A percentile compares a stretch with the other conserved stretches of the same genome.
Conservation (phyloP, 306 rosid species). For the Malus sylvestris region DNA sequence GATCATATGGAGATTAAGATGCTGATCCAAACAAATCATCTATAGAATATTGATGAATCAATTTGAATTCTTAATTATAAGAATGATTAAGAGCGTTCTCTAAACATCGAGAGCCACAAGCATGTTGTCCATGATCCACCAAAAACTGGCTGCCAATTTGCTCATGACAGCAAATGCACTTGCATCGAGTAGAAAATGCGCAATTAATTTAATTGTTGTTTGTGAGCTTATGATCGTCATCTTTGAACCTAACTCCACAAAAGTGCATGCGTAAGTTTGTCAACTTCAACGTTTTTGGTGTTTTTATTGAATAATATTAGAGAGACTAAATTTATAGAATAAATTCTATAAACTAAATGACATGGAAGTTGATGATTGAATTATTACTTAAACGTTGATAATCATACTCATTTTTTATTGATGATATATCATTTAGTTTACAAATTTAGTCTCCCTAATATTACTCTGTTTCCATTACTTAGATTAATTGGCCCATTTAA, state of each 20-base stretch:
- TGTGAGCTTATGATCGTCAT: constrained; percentile 22
- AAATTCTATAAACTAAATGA: too few species aligned
- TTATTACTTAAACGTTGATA: too few species aligned
- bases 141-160: constrained; percentile 20
- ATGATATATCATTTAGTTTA: too few species aligned
- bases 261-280: constrained; percentile 29
- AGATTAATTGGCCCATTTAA: constrained; percentile 10
- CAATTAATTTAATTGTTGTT: constrained; percentile 5
- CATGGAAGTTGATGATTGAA: too few species aligned
- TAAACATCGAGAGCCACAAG: constrained; percentile 19
- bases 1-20: not conserved
- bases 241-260: constrained; percentile 31
- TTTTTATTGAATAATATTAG: not conserved
- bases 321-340: too few species aligned
- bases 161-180: constrained; percentile 23
- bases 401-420: rapidly evolving
- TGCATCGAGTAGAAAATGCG: constrained; percentile 20
- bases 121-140: constrained; percentile 3
- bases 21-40: not conserved
- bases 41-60: not conserved
- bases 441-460: too few species aligned
- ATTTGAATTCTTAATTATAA: not conserved
- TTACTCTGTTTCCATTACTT: constrained; percentile 12
- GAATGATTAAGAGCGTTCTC: constrained; percentile 23
- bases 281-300: constrained; percentile 30